Percentiles rank a stretch among this genome's conserved stretches.
phyloP scores from a whole-genome alignment of 352 stramenopile species.

The Aphanomyces stellatus region DNA sequence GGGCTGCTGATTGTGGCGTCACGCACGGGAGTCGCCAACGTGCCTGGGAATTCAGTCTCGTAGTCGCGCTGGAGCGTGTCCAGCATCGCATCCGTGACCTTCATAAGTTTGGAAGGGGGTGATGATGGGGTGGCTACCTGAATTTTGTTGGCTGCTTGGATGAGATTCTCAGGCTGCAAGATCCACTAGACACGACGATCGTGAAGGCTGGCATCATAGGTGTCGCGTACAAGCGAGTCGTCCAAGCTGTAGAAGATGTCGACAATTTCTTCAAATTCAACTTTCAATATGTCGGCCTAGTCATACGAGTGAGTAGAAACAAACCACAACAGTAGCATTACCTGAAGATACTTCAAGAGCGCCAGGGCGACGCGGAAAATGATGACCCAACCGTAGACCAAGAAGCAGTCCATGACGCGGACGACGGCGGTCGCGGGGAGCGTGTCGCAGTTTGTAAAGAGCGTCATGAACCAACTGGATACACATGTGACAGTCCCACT shows the following conservation, averaged over 20 bases:
- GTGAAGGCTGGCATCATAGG: background rate
- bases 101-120: conserved; percentile 27
- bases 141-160: conserved; percentile 8
- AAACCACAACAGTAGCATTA: conserved; percentile 10
- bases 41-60: conserved; percentile 19
- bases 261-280: conserved; percentile 60
- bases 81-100: conserved; percentile 31
- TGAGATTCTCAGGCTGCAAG: background rate
- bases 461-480: conserved; percentile 63
- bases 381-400: conserved; percentile 65
- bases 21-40: background rate
- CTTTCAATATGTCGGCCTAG: conserved; percentile 44
- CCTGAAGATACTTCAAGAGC: conserved; percentile 45
- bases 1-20: too few species aligned
- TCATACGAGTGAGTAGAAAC: too few species aligned
- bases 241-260: conserved; percentile 69
- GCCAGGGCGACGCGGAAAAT: conserved; percentile 54
- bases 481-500: background rate
- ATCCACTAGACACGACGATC: background rate
- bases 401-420: conserved; percentile 51
- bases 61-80: conserved; percentile 28
- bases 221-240: conserved; percentile 36
- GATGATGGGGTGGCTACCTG: conserved; percentile 28
- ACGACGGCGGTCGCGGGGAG: conserved; percentile 51
- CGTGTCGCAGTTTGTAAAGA: conserved; percentile 69